Base-by-base conservation (phyloP, 108 stramenopile species). In the Aurantiochytrium sp. region DNA sequence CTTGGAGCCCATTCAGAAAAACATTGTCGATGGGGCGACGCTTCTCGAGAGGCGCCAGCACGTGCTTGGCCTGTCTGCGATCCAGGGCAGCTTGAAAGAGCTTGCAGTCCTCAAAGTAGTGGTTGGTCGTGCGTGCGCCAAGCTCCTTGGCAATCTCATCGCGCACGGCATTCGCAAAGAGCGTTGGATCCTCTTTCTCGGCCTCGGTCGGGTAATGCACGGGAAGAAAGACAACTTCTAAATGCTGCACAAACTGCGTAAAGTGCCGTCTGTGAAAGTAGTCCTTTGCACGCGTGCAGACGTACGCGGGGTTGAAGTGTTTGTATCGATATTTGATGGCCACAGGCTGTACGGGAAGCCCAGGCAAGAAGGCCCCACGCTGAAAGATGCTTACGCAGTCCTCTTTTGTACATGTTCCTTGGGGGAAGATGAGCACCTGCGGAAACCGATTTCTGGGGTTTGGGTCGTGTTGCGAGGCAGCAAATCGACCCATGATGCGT, bases 41-140 rank as follows among this genome's bases (percentile, higher is more conserved):
- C 73, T 43, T 51, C 72, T 76, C 72, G 35, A 76, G 42, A 6
- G 51, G 72, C 21, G 49, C 5, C 23, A 91, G 88, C 90, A 90
- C 91, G 0, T 90, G 91, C 44, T 91, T 90, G 43, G 72, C 88
- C 58, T 91, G 89, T 89, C 89, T 51, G 8, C 44, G 6, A 44
- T 91, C 90, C 51, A 91, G 91, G 3, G 91, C 91, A 64, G 89
- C 89, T 83, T 91, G 90, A 58, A 90, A 91, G 29, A 92, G 91
- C 18, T 91, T 91, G 28, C 88, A 90, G 35, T 92, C 91, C 55
- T 92, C 91, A 60, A 91, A 92, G 76, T 90, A 91, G 89, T 92
- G 91, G 8, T 92, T 87, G 19, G 91, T 92, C 42, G 87, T 91
- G 45, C 87, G 89, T 51, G 91, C 91, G 3, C 91, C 91, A 5